These are phyloP conservation scores for Oryza glumipatula DNA, from an alignment of 176 grass and related monocot genomes.

Conservation along the genomic window DNA sequence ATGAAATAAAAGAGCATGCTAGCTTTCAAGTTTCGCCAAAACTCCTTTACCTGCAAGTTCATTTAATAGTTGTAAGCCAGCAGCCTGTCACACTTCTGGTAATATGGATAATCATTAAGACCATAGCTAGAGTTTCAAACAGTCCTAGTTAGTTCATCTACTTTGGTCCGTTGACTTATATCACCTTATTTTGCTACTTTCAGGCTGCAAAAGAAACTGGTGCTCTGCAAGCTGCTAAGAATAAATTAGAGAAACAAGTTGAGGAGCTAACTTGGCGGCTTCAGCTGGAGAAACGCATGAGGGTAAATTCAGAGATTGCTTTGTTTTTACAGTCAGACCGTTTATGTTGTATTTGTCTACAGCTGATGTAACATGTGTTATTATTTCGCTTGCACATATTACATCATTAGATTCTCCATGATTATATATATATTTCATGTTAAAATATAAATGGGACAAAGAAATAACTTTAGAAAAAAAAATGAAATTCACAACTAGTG, in stretches of 20 bases:
- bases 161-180: conserved; percentile 23
- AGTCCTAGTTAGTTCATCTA: conserved; percentile 17
- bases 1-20: conserved; percentile 1
- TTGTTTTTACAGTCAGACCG: conserved; percentile 23
- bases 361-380: conserved; percentile 18
- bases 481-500: not conserved
- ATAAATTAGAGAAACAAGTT: conserved; percentile 95
- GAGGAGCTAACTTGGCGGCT: conserved; percentile 92
- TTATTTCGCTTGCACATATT: conserved; percentile 17
- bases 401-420: not conserved
- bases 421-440: conserved; percentile 22
- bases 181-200: conserved; percentile 35
- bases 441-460: conserved; percentile 3
- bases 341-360: conserved; percentile 33
- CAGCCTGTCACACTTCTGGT: conserved; percentile 24
- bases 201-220: conserved; percentile 98
- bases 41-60: conserved; percentile 13
- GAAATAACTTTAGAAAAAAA: not conserved
- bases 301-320: conserved; percentile 63
- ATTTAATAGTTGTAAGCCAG: conserved; percentile 15
- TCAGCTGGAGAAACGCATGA: conserved; percentile 92
- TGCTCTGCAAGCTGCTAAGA: conserved; percentile 97
- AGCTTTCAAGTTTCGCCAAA: conserved; percentile 8
- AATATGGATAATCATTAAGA: conserved; percentile 22
- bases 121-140: conserved; percentile 7